Conservation (phyloP, 495 filamentous ascomycete genomes). For the Penicillium pancosmium region DNA sequence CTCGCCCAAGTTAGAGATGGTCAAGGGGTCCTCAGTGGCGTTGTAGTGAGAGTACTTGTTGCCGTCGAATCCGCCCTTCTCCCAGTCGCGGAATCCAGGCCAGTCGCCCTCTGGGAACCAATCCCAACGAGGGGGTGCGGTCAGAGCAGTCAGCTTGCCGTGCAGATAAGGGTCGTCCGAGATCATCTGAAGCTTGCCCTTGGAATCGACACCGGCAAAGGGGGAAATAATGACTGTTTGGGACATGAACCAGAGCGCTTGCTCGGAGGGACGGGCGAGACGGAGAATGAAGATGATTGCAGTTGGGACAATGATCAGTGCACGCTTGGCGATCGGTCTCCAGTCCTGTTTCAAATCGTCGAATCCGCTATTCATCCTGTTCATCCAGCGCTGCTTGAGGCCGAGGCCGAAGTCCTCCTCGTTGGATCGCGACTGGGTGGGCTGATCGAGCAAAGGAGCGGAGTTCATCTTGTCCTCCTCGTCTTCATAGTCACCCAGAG, state of each 20-base stretch:
- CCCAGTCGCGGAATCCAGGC: conserved; percentile 34
- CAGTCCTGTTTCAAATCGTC: neutral
- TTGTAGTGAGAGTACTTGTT: conserved; percentile 33
- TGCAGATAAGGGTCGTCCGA: conserved; percentile 17
- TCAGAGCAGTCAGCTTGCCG: conserved; percentile 24
- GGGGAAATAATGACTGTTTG: conserved; percentile 26
- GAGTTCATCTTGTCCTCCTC: conserved; percentile 30
- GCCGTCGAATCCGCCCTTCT: conserved; percentile 2
- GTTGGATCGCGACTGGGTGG: neutral
- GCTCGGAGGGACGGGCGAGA: conserved; percentile 20
- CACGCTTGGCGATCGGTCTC: conserved; percentile 11
- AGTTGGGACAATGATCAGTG: conserved; percentile 20
- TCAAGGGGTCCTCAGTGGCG: conserved; percentile 40
- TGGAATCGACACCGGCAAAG: conserved; percentile 24
- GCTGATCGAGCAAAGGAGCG: conserved; percentile 18
- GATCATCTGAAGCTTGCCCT: conserved; percentile 25
- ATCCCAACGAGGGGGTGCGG: conserved; percentile 20
- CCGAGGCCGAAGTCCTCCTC: neutral
- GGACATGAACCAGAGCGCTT: conserved; percentile 29
- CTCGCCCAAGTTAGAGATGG: conserved; percentile 41
- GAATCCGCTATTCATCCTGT: neutral
- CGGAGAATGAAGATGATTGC: conserved; percentile 21
- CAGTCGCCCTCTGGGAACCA: conserved; percentile 29
- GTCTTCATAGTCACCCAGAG: conserved; percentile 23
- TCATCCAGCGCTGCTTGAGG: neutral